Base-by-base conservation (phyloP, 192 early-diverging fungal species). In the Entophlyctis luteolus region DNA sequence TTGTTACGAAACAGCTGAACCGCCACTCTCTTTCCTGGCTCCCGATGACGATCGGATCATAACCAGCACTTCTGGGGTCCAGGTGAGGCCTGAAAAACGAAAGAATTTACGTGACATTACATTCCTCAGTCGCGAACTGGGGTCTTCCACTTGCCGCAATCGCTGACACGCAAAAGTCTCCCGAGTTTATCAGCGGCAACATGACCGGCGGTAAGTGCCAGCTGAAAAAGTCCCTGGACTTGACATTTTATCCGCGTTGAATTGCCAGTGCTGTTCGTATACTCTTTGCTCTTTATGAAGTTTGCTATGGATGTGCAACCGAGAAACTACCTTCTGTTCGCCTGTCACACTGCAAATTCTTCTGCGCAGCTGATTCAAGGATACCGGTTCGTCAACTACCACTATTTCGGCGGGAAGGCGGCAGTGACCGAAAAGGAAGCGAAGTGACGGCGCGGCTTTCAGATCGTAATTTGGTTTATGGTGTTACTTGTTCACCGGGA, bases 81-180 rank as follows among this genome's bases (percentile, higher is more conserved):
- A 39, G 70, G 73, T 75, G 46, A 32, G 37, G 14, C 32, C 58
- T 18, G 27, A 22, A 37, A 59, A n/a, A 38, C 45, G 20, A 38
- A 62, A 49, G 18, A 12, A 28, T 35, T 34, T n/a, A n/a, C n/a
- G n/a, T n/a, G n/a, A n/a, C n/a, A n/a, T 16, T 22, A 2, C 45
- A 47, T 22, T 27, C 8, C 42, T 33, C 55, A 72, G 76, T 83
- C 14, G 81, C 81, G 23, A 83, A 83, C 72, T 83, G 96, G 96
- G 96, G 96, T 48, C 86, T 98, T 54, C 96, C 96, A 47, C 60
- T 98, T 29, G 95, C 94, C 32, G 96, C 96, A 6, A 91, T 96
- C 60, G 90, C 91, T 39, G 96, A 98, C 73, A 87, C 84, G 55
- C 84, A 89, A 59, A 92, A 94, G 73, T 89, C 90, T 55, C 91